Percentiles rank a stretch among this genome's conserved stretches.
These are phyloP conservation scores for Aureobasidium namibiae DNA, from an alignment of 2,329 filamentous ascomycete genomes.

Conservation along the genomic window DNA sequence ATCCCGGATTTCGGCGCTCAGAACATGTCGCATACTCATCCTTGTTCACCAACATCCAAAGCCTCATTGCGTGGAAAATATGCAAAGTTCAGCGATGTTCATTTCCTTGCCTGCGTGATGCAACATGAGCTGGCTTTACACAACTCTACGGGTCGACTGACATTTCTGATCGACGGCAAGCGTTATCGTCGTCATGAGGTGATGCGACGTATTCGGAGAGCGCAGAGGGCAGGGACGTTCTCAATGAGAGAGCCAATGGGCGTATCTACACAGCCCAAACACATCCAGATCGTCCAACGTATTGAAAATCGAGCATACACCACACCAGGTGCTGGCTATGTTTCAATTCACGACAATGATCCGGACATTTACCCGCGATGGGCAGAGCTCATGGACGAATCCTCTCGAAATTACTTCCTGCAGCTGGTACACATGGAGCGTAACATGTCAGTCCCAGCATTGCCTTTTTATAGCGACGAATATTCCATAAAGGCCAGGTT, in stretches of 20 bases:
- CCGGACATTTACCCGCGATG: not conserved
- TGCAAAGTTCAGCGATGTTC: not conserved
- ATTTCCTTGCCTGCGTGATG: not conserved
- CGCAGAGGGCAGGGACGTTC: not conserved
- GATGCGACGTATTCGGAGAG: not conserved
- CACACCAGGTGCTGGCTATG: not conserved
- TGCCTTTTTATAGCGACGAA: not conserved
- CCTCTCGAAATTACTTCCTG: not conserved
- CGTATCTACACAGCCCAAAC: not conserved
- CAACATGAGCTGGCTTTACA: not conserved
- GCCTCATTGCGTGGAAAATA: not conserved
- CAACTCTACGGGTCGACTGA: not conserved
- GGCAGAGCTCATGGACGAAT: not conserved
- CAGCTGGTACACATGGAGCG: not conserved
- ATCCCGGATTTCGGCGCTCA: not conserved
- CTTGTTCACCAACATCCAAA: not conserved
- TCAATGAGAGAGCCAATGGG: not conserved
- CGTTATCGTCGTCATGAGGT: not conserved
- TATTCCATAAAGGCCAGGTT: not conserved
- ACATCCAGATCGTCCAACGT: not conserved
- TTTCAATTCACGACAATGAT: not conserved
- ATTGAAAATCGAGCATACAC: not conserved
- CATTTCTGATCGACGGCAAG: not conserved
- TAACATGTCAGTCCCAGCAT: not conserved
- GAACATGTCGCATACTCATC: not conserved